Base-by-base conservation (phyloP, 2,329 filamentous ascomycete genomes). In the Fusarium marasasianum region DNA sequence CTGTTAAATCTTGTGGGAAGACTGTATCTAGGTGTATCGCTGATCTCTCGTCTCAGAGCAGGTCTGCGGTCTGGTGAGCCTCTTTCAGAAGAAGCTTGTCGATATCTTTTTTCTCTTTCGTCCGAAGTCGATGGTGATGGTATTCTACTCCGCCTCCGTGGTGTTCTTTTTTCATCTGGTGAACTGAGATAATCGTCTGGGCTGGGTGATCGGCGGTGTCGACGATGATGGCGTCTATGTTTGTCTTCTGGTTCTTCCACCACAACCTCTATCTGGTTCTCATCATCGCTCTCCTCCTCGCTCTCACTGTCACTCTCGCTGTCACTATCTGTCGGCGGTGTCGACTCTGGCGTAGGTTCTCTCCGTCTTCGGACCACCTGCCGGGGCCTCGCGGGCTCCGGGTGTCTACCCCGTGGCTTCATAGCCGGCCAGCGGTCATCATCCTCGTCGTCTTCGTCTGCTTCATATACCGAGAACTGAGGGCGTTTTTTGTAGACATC, bases 401-500 rank as follows among this genome's bases (percentile, higher is more conserved):
- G 69, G 43, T 67, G 73, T 40, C 67, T 64, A 51, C 74, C 72
- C 53, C 79, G 63, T 54, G 71, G 63, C 22, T 74, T 77, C 63
- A 67, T 65, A 11, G 75, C 48, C 35, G 61, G 41, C 66, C 70
- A 75, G 26, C 65, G 65, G 31, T 66, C 66, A 51, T 70, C 68
- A 9, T 66, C 63, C 4, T 74, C 74, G 8, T 79, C 73, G 18
- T 78, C 73, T 40, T 80, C 77, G n/a, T 78, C 72, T 38, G 72
- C 73, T 57, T 79, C 73, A 29, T 79, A 77, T 13, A 79, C 71
- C 45, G 78, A 65, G 54, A 79, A 76, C 44, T 77, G 74, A 43
- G 74, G 68, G 58, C 77, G 80, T 53, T 79, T 76, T 68, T 80
- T 72, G 69, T 81, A 79, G 41, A 74, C 75, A 68, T 81, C 79